These are phyloP conservation scores for Endocalyx cinctus DNA, from an alignment of 2,329 filamentous ascomycete genomes.

Conservation along the genomic window DNA sequence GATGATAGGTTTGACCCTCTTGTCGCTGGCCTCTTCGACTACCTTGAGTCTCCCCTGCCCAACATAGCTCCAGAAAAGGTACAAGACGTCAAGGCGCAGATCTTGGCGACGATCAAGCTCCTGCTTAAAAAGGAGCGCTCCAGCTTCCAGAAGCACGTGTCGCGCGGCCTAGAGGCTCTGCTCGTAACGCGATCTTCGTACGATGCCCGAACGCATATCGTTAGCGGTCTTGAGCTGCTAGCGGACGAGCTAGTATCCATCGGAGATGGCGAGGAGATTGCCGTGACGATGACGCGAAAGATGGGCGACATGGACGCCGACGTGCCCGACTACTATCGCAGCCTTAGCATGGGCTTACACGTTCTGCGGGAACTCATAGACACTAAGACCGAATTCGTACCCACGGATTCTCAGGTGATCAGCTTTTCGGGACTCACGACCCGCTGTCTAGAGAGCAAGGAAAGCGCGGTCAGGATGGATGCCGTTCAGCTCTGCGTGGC, in stretches of 20 bases:
- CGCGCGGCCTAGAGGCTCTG: conserved; percentile 62
- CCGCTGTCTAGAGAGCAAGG: conserved; percentile 55
- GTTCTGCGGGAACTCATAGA: conserved; percentile 57
- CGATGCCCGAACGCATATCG: conserved; percentile 66
- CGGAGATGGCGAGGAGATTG: conserved; percentile 59
- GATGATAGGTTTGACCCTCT: conserved; percentile 67
- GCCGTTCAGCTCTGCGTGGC: conserved; percentile 76
- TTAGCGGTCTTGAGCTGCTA: conserved; percentile 68
- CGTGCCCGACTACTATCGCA: conserved; percentile 42
- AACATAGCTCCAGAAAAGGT: conserved; percentile 58
- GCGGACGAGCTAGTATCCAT: conserved; percentile 67
- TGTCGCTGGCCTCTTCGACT: conserved; percentile 64
- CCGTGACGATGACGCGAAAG: conserved; percentile 46
- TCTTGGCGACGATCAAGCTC: conserved; percentile 68
- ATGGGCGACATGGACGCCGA: conserved; percentile 42
- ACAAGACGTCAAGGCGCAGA: conserved; percentile 69
- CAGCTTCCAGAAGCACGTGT: conserved; percentile 63
- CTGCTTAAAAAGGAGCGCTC: conserved; percentile 64
- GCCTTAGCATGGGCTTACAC: conserved; percentile 59
- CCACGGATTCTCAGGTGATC: conserved; percentile 46
- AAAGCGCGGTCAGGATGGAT: conserved; percentile 65
- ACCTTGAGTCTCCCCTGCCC: conserved; percentile 58
- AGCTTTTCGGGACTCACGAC: conserved; percentile 47
- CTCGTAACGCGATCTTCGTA: conserved; percentile 61
- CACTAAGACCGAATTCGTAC: conserved; percentile 41